Conservation (phyloP, 2,329 filamentous ascomycete genomes). For the Colletotrichum chrysophilum region DNA sequence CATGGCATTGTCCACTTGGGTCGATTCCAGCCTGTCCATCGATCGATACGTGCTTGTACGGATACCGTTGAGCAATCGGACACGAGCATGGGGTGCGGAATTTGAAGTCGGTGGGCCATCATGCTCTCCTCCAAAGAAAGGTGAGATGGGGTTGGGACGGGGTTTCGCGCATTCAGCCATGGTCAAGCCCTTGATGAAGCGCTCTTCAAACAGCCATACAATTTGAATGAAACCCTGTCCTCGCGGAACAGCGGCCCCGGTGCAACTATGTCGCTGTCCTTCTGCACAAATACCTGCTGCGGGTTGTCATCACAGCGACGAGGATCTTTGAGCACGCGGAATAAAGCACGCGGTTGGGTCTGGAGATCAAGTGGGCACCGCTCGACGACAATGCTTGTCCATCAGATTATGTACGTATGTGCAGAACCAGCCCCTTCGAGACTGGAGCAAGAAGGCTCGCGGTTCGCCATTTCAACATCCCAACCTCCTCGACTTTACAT, state of each 20-base stretch:
- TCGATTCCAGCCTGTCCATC: background rate
- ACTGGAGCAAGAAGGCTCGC: background rate
- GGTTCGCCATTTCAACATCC: background rate
- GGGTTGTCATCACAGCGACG: background rate
- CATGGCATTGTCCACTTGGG: background rate
- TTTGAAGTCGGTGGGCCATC: background rate
- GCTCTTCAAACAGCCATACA: background rate
- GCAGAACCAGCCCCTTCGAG: background rate
- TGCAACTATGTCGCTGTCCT: background rate
- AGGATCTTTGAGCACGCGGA: background rate
- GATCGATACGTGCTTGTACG: slow-evolving; percentile 1
- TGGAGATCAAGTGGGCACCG: background rate
- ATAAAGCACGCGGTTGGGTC: background rate
- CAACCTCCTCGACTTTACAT: background rate
- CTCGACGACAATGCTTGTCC: background rate
- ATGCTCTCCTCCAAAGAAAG: background rate
- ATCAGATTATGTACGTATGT: background rate
- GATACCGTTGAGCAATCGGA: background rate
- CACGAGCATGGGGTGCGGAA: background rate
- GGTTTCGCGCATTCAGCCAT: background rate
- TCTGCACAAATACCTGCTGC: background rate
- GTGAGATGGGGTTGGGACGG: background rate
- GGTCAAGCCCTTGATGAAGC: background rate
- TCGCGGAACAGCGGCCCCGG: background rate
- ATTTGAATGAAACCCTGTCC: slow-evolving; percentile 2